These are phyloP conservation scores for Globisporangium parvum DNA, from an alignment of 352 stramenopile genomes.

Conservation along the genomic window DNA sequence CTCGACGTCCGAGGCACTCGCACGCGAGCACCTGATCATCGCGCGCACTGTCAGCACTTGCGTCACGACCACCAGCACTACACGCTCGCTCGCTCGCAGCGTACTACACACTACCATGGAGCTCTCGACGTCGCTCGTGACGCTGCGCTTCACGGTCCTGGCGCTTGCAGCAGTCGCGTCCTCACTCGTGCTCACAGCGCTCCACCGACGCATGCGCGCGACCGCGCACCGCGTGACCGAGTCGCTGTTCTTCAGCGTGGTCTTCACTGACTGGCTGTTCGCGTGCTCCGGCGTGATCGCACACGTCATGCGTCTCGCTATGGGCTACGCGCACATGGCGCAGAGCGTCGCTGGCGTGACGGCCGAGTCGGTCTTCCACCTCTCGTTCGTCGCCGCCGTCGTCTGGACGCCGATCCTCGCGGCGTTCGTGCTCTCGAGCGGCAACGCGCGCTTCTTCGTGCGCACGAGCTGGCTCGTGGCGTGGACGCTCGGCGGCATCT, in stretches of 20 bases:
- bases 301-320: constrained; percentile 15
- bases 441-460: constrained; percentile 41
- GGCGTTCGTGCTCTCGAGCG: constrained; percentile 53
- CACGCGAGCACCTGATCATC: neutral
- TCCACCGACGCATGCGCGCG: constrained; percentile 44
- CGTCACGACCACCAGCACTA: neutral
- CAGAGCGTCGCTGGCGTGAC: constrained; percentile 18
- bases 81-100: neutral
- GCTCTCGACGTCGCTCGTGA: constrained; percentile 7
- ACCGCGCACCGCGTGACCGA: constrained; percentile 62
- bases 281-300: constrained; percentile 35
- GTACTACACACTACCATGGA: neutral
- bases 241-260: constrained; percentile 57
- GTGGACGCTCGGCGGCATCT: constrained; percentile 36
- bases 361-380: constrained; percentile 35
- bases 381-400: constrained; percentile 62
- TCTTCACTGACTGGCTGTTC: constrained; percentile 48
- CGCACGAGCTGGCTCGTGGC: constrained; percentile 43
- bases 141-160: constrained; percentile 28
- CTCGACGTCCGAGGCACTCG: no score
- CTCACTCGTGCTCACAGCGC: constrained; percentile 28
- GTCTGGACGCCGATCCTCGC: constrained; percentile 68
- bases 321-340: constrained; percentile 1
- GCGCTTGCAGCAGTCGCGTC: constrained; percentile 27
- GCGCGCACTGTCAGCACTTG: no score